Evolutionary conservation across 306 rosid species (phyloP), one percentile per base, ranked within the genome.

Genomic region (Gastrolobium bilobum): DNA sequence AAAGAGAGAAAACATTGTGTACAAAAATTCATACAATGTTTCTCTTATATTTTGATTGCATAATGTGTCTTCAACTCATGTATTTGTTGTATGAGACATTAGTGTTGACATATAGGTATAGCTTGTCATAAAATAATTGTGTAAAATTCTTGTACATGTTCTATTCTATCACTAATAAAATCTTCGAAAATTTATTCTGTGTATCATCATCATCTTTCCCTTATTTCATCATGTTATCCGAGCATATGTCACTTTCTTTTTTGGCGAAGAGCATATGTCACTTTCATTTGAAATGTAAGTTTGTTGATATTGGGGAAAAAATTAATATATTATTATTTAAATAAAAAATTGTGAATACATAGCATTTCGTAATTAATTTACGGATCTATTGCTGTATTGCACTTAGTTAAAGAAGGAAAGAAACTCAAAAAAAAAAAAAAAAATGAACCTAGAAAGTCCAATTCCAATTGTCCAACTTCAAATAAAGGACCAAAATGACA

Each of bases 121-220:
- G 30, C 30, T 46, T 73, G 68, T 42, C 78, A 37, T 73, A n/a
- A 51, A 65, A 79, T 59, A 58, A 59, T 44, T 52, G 15, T 73
- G 79, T 60, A 38, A 73, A 68, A 61, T 73, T 77, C 48, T 43
- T 85, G 75, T 78, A 56, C 76, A 68, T 60, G 68, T 52, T 66
- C 4, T 47, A 65, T 66, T 59, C 13, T 1, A 53, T 60, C 47
- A 34, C 4, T 46, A 42, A 81, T 40, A 52, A 56, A 63, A 37
- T 73, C 52, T 61, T n/a, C 10, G 42, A 46, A 56, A 73, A 20
- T 10, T 76, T 76, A 47, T 64, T 73, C 63, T 14, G 5, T 4
- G 9, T 56, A 33, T 68, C 5, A n/a, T 26, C 47, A 35, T 67
- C 29, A 26, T 46, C 59, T 14, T 44, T 2, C 42, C 33, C 73